A percentile compares a stretch with the other conserved stretches of the same genome.
Conservation (phyloP, 768 basidiomycete species). For the Mycena latifolia region DNA sequence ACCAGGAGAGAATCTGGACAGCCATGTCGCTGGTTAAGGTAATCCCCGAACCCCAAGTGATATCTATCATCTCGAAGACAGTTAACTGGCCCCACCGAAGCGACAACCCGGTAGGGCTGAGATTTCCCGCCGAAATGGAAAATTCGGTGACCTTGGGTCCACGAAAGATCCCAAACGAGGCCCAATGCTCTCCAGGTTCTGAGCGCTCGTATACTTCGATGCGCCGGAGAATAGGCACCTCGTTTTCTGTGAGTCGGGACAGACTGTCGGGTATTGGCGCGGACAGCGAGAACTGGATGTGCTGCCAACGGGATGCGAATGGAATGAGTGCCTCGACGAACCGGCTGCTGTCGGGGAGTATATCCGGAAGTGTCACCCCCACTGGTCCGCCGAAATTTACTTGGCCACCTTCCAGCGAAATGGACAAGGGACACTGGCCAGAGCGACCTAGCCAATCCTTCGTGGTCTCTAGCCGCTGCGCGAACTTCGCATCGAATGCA, state of each 20-base stretch:
- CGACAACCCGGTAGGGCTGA: neutral
- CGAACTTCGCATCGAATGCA: neutral
- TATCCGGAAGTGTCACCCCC: too few species aligned
- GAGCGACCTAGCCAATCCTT: conserved; percentile 24
- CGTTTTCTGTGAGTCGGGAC: neutral
- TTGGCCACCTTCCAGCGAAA: neutral
- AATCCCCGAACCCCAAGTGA: too few species aligned
- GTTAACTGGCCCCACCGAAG: conserved; percentile 1
- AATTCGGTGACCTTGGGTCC: neutral
- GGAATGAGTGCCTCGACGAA: neutral
- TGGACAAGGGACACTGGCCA: conserved; percentile 13
- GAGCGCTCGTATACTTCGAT: neutral
- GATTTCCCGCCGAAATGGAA: neutral
- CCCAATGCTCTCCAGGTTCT: neutral
- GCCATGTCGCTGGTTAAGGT: neutral
- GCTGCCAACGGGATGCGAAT: conserved; percentile 14
- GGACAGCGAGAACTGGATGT: neutral
- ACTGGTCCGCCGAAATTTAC: too few species aligned
- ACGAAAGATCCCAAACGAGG: neutral
- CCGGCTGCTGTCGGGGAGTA: too few species aligned
- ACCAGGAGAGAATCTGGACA: neutral
- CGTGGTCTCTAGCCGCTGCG: conserved; percentile 8
- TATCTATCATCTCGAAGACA: neutral
- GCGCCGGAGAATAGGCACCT: neutral
- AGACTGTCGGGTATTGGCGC: neutral